Evolutionary conservation across 73 alveolate species (phyloP).

Genomic region (Uronychia binucleata): DNA sequence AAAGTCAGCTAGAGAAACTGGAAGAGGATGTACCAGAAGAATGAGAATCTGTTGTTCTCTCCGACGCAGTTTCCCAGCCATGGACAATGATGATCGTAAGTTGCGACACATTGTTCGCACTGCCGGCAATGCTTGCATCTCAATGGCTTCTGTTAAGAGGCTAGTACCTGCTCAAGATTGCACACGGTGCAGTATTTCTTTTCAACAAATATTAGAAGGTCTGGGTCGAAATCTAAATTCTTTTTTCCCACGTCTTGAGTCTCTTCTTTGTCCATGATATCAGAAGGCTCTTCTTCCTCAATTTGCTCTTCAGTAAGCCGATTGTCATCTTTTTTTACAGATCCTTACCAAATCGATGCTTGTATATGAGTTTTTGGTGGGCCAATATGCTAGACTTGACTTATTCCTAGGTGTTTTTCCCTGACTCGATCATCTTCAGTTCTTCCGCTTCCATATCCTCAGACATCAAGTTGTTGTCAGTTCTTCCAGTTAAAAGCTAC

Average conservation of each 20-base stretch:
- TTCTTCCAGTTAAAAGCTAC: neutral
- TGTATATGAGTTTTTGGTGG: neutral
- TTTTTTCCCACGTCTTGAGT: slow-evolving; percentile 8
- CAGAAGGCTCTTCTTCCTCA: neutral
- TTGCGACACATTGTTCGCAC: neutral
- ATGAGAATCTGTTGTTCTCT: slow-evolving; percentile 14
- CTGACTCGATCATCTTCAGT: too few relatives aligned
- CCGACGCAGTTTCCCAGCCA: slow-evolving; percentile 55
- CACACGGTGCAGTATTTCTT: slow-evolving; percentile 66
- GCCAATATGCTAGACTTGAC: neutral
- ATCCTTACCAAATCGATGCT: neutral
- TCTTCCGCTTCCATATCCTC: neutral
- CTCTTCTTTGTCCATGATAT: neutral
- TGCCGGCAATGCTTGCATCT: neutral
- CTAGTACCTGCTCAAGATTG: slow-evolving; percentile 42
- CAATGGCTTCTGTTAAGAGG: neutral
- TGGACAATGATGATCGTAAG: slow-evolving; percentile 46
- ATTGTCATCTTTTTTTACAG: neutral
- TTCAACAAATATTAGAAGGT: slow-evolving; percentile 44
- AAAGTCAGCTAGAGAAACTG: neutral
- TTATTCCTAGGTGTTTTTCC: neutral
- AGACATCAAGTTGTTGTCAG: neutral
- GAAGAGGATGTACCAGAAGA: neutral
- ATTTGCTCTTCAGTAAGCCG: neutral
- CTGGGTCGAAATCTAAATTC: slow-evolving; percentile 33